phyloP scores from a whole-genome alignment of 495 filamentous ascomycete species.

The Corynascus novoguineensis region DNA sequence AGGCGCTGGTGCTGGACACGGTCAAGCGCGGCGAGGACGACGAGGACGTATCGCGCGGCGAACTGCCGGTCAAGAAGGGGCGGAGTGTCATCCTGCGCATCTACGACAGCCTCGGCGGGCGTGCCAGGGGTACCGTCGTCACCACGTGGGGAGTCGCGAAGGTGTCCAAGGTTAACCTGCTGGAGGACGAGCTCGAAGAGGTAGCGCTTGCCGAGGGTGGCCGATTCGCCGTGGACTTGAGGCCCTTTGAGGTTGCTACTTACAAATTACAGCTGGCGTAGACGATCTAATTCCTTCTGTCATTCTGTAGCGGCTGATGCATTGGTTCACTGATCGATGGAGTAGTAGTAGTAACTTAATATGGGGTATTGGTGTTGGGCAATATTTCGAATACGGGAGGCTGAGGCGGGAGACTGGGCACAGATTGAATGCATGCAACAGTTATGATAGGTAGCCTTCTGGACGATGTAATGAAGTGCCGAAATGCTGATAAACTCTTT shows the following conservation, averaged over 20 bases:
- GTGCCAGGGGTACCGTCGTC: constrained; percentile 58
- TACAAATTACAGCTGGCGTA: constrained; percentile 63
- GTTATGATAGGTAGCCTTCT: too few relatives aligned
- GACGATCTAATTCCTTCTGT: neutral
- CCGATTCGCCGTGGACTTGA: constrained; percentile 58
- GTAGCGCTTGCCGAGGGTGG: constrained; percentile 45
- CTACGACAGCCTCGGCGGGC: constrained; percentile 89
- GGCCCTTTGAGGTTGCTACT: constrained; percentile 87
- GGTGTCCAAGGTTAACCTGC: constrained; percentile 72
- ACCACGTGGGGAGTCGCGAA: constrained; percentile 64
- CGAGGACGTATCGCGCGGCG: constrained; percentile 71
- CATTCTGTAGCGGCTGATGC: neutral
- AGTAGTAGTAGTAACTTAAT: neutral
- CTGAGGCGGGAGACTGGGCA: too few relatives aligned
- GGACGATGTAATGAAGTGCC: too few relatives aligned
- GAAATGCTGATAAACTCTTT: too few relatives aligned
- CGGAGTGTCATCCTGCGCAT: constrained; percentile 74
- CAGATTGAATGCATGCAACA: too few relatives aligned
- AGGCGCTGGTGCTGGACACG: constrained; percentile 69
- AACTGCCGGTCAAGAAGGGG: constrained; percentile 63
- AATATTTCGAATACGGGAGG: too few relatives aligned
- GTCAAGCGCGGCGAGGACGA: constrained; percentile 96
- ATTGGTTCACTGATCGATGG: neutral
- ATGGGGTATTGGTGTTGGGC: neutral
- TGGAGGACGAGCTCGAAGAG: constrained; percentile 67